phyloP scores from a whole-genome alignment of 495 filamentous ascomycete species.

The Parathielavia hyrcaniae region DNA sequence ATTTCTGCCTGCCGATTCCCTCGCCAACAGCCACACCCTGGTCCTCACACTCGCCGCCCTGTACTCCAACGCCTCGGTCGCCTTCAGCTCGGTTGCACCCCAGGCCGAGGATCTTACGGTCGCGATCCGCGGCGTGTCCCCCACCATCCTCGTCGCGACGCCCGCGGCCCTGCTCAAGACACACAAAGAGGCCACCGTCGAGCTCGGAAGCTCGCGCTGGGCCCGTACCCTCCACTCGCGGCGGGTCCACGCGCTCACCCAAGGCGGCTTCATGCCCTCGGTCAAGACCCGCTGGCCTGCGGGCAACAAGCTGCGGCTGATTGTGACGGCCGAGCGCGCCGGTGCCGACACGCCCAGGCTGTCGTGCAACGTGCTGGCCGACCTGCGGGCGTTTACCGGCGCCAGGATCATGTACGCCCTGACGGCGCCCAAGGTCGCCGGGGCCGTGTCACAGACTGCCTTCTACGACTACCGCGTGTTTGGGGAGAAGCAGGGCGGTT shows the following conservation, averaged over 20 bases:
- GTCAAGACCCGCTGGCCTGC: slow-evolving; percentile 47
- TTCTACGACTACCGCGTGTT: slow-evolving; percentile 78
- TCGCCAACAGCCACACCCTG: slow-evolving; percentile 72
- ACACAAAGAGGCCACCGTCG: slow-evolving; percentile 47
- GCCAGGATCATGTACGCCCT: slow-evolving; percentile 81
- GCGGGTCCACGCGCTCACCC: slow-evolving; percentile 59
- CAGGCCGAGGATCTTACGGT: slow-evolving; percentile 60
- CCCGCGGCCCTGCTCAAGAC: slow-evolving; percentile 64
- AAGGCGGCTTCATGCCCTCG: slow-evolving; percentile 65
- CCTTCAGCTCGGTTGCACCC: slow-evolving; percentile 80
- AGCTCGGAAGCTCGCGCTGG: slow-evolving; percentile 44
- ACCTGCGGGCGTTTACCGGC: slow-evolving; percentile 72
- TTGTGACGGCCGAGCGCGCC: slow-evolving; percentile 59
- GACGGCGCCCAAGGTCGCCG: slow-evolving; percentile 73
- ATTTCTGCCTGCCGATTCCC: slow-evolving; percentile 80
- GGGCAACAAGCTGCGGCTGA: slow-evolving; percentile 68
- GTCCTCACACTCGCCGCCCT: slow-evolving; percentile 76
- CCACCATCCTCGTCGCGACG: slow-evolving; percentile 77
- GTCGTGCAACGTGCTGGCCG: slow-evolving; percentile 61
- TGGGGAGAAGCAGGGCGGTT: slow-evolving; percentile 39
- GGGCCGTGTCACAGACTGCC: slow-evolving; percentile 75
- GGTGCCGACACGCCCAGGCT: slow-evolving; percentile 49
- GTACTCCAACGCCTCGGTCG: slow-evolving; percentile 74
- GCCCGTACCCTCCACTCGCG: slow-evolving; percentile 54
- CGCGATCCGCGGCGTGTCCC: slow-evolving; percentile 65